Evolutionary conservation across 345 rosid genomes (phyloP).

Genomic region (Citrus maxima): DNA sequence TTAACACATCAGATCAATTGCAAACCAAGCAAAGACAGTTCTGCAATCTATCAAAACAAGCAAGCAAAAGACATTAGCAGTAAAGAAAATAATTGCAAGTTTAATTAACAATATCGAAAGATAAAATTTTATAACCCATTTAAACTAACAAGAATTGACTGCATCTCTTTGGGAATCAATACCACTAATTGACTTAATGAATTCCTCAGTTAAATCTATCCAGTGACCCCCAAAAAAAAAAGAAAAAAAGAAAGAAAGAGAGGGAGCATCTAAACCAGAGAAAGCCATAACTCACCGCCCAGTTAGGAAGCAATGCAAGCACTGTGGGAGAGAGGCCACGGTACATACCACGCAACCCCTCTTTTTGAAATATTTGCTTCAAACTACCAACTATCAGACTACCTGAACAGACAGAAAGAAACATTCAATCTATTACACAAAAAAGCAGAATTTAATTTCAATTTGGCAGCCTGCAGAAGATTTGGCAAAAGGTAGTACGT

Average conservation of each 20-base stretch:
- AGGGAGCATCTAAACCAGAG: neutral
- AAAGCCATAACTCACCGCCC: slow-evolving; percentile 57
- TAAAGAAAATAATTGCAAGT: neutral
- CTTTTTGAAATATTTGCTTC: slow-evolving; percentile 60
- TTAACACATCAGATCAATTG: neutral
- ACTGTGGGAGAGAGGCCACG: slow-evolving; percentile 77
- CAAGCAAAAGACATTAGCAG: neutral
- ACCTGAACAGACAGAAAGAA: slow-evolving; percentile 41
- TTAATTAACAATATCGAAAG: neutral
- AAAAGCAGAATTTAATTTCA: neutral
- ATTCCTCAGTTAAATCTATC: neutral
- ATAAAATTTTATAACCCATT: neutral
- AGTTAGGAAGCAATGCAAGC: slow-evolving; percentile 79
- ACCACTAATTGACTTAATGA: neutral
- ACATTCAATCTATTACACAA: neutral
- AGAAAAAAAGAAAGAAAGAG: neutral
- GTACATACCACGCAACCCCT: slow-evolving; percentile 79
- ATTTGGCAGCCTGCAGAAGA: neutral
- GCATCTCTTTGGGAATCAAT: neutral
- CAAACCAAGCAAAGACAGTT: slow-evolving; percentile 5
- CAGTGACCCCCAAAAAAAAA: neutral
- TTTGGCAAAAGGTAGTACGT: neutral
- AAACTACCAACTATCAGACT: slow-evolving; percentile 80
- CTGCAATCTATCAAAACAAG: neutral
- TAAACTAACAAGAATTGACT: neutral